phyloP scores from a whole-genome alignment of 164 flowering plant species.

The Piper betle region DNA sequence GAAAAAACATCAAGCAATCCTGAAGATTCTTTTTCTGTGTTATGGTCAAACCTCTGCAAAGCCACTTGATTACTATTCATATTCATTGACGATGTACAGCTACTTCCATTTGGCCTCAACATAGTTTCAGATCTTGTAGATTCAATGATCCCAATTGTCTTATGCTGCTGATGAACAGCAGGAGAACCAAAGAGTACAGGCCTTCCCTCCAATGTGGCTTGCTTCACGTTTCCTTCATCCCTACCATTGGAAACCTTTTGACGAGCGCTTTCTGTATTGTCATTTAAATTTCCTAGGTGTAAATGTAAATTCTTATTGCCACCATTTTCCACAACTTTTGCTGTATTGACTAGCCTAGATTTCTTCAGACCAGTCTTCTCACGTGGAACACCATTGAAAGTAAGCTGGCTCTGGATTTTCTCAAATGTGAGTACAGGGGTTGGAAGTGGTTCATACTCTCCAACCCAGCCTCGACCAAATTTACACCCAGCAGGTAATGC shows the following conservation, averaged over 20 bases:
- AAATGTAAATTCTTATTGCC: constrained; percentile 2
- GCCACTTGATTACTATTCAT: constrained; percentile 16
- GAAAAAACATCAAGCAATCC: constrained; percentile 26
- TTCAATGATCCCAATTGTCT: neutral
- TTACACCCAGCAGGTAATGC: constrained; percentile 56
- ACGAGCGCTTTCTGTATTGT: constrained; percentile 2
- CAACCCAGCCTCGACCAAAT: constrained; percentile 96
- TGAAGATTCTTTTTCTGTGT: constrained; percentile 21
- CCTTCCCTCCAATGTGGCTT: constrained; percentile 22
- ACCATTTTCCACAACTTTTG: constrained; percentile 3
- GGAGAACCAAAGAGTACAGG: constrained; percentile 12
- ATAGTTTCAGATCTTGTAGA: constrained; percentile 16
- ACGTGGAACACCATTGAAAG: constrained; percentile 11
- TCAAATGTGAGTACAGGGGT: constrained; percentile 51
- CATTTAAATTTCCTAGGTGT: constrained; percentile 3
- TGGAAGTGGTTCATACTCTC: constrained; percentile 77
- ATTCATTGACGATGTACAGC: constrained; percentile 19
- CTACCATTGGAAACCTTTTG: constrained; percentile 11
- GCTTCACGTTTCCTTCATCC: constrained; percentile 16
- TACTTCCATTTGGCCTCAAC: constrained; percentile 31
- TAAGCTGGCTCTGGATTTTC: constrained; percentile 22
- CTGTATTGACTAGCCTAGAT: constrained; percentile 8
- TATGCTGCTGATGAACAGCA: constrained; percentile 1
- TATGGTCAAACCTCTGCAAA: constrained; percentile 19
- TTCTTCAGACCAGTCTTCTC: constrained; percentile 14